Conservation (phyloP, 164 flowering plant species). For the Paratinospora sagittata region DNA sequence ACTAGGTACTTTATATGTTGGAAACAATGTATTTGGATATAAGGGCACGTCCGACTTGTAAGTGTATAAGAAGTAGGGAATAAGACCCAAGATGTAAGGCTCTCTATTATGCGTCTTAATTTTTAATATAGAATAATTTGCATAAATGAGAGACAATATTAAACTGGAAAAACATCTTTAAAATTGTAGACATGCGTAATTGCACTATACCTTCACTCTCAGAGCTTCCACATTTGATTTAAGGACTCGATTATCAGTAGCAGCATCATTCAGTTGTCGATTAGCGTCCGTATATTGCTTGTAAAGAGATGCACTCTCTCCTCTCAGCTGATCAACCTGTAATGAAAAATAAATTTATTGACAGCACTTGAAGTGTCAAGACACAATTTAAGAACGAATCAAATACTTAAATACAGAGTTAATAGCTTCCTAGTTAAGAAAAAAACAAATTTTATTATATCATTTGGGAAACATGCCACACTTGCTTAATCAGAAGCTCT, state of each 20-base stretch:
- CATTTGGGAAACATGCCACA: not conserved
- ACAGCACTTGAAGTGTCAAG: not conserved
- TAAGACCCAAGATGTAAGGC: no score
- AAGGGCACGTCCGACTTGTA: no score
- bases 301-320: constrained; percentile 47
- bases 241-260: constrained; percentile 55
- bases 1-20: no score
- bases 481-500: not conserved
- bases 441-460: no score
- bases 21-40: no score
- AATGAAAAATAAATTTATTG: not conserved
- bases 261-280: constrained; percentile 56
- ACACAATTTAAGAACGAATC: not conserved
- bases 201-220: constrained; percentile 67
- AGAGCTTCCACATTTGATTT: constrained; percentile 75
- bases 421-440: no score
- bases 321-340: constrained; percentile 61
- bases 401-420: not conserved
- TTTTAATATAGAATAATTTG: no score
- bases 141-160: no score
- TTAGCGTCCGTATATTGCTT: constrained; percentile 53
- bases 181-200: not conserved
- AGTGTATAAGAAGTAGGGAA: no score
- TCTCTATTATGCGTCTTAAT: no score
- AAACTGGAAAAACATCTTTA: no score